These are phyloP conservation scores for Oropetium thomaeum DNA, from an alignment of 176 grass and related monocot species.

Conservation along the genomic window DNA sequence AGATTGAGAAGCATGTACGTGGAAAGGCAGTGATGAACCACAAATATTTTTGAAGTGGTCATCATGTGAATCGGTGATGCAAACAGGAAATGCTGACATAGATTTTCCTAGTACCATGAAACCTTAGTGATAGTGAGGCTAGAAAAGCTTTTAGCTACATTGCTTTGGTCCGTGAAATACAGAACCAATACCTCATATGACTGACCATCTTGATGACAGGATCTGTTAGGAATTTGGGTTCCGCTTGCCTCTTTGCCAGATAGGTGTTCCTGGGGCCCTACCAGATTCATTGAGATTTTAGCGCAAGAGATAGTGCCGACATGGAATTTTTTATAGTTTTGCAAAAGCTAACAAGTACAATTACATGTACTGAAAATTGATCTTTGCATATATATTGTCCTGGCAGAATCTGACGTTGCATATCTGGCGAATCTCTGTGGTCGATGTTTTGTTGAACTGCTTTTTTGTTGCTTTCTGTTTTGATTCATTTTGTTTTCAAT, in stretches of 20 bases:
- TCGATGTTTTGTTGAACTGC: background rate
- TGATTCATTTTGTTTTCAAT: background rate
- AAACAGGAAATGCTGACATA: slow-evolving; percentile 2
- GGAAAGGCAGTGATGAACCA: background rate
- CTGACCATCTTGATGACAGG: background rate
- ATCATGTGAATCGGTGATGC: background rate
- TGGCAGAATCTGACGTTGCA: background rate
- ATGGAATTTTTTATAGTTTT: background rate
- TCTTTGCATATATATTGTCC: background rate
- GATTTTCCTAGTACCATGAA: background rate
- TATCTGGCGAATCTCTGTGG: background rate
- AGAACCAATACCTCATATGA: background rate
- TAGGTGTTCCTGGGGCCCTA: too few relatives aligned
- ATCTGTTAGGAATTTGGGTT: background rate
- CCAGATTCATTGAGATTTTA: background rate
- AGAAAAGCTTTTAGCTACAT: background rate
- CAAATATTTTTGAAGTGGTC: background rate
- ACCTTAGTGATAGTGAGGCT: slow-evolving; percentile 9
- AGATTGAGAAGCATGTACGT: slow-evolving; percentile 16
- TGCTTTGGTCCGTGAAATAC: background rate
- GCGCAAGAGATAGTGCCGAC: background rate
- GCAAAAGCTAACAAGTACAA: background rate
- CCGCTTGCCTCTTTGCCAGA: background rate
- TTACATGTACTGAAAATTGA: background rate
- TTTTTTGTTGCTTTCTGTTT: background rate